phyloP scores from a whole-genome alignment of 805 yeast species.

The Phaffomyces opuntiae region DNA sequence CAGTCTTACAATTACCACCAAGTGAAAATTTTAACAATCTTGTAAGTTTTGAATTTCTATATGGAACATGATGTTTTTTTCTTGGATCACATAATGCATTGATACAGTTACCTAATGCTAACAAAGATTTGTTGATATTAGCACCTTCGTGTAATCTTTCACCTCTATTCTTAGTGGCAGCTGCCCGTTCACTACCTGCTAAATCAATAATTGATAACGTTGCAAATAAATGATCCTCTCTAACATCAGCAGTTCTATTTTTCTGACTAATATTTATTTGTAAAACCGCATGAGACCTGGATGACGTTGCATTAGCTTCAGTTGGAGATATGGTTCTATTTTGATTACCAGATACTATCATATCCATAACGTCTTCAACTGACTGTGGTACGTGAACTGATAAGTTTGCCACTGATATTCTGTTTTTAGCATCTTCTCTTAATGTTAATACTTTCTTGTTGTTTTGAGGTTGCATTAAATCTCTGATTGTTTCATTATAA shows the following conservation, averaged over 20 bases:
- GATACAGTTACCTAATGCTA: conserved; percentile 91
- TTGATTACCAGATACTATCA: conserved; percentile 62
- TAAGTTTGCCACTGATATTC: conserved; percentile 66
- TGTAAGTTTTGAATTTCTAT: conserved; percentile 85
- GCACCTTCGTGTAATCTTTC: conserved; percentile 84
- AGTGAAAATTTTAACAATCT: conserved; percentile 80
- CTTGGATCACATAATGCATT: conserved; percentile 80
- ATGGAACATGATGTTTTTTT: conserved; percentile 72
- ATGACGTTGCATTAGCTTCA: conserved; percentile 83
- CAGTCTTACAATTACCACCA: conserved; percentile 92
- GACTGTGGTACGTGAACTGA: conserved; percentile 53
- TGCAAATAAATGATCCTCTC: conserved; percentile 66
- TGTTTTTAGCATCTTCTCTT: conserved; percentile 62
- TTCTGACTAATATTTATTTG: conserved; percentile 67
- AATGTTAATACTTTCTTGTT: conserved; percentile 44
- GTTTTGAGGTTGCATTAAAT: conserved; percentile 56
- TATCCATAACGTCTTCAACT: conserved; percentile 72
- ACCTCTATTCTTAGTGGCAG: conserved; percentile 82
- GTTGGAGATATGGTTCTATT: conserved; percentile 84
- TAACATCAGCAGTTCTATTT: conserved; percentile 52
- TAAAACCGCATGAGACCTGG: conserved; percentile 89
- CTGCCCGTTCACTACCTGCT: conserved; percentile 94
- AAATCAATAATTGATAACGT: conserved; percentile 83
- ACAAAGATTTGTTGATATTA: conserved; percentile 77
- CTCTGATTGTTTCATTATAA: conserved; percentile 84